Base-by-base conservation (phyloP, 2,329 filamentous ascomycete species). In the Chrysoporthe cubensis region DNA sequence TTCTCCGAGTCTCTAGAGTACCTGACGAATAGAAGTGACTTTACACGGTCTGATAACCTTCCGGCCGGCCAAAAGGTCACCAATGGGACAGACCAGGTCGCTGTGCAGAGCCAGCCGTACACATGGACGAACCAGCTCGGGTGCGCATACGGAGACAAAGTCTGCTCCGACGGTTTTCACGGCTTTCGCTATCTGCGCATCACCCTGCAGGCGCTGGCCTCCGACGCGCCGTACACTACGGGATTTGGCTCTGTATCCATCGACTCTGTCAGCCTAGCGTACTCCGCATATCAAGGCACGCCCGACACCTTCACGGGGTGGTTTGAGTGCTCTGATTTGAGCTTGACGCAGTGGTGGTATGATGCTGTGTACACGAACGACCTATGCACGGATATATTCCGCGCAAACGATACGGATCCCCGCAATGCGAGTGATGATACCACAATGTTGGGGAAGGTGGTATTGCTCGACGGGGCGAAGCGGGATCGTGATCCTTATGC, bases 341-440 rank as follows among this genome's bases (percentile, higher is more conserved):
- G 81, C 18, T 72, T 86, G 8, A 85, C 82, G 21, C 81, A 83
- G 70, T 85, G 80, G 79, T 87, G 83, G 83, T 86, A 80, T 70
- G 83, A 85, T 70, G 82, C 79, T 4, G 81, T 83, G 0, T 86
- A 87, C 70, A 86, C 84, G 1, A 83, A 81, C 58, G 84, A 86
- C 69, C 76, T 84, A 68, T 78, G 79, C 60, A 84, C 79, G 2
- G 82, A 83, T 67, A 72, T 76, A 4, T 85, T 86, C 72, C 74
- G 76, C 0, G 75, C 74, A 21, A 83, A 85, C 70, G 79, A 85
- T 70, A 83, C 82, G 0, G 84, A 86, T 67, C 83, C 84, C 2
- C 75, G 84, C 50, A 73, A 77, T 21, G 83, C 83, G 3, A 16
- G 42, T 7, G 75, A 73, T 1, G 83, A 80, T 61, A 76, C 79